phyloP scores from a whole-genome alignment of 768 basidiomycete species.

The Trametes coccinea region DNA sequence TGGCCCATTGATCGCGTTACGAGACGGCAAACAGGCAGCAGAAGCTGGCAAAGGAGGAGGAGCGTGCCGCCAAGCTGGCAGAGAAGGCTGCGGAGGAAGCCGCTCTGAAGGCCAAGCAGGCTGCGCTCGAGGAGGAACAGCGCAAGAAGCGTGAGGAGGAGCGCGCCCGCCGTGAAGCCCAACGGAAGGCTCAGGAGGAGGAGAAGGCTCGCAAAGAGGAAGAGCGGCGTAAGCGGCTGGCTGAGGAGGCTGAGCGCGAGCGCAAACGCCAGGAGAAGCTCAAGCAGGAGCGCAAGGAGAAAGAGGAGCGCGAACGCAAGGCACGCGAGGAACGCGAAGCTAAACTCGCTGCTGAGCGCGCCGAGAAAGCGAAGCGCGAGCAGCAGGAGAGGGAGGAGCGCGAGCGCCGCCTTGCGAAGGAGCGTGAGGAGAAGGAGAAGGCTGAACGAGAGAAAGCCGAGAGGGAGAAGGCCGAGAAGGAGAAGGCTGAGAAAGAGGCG shows the following conservation, averaged over 20 bases:
- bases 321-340: constrained; percentile 66
- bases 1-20: constrained; percentile 11
- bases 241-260: constrained; percentile 81
- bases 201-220: constrained; percentile 84
- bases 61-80: constrained; percentile 78
- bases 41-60: constrained; percentile 91
- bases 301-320: constrained; percentile 66
- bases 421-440: constrained; percentile 45
- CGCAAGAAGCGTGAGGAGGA: constrained; percentile 88
- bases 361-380: constrained; percentile 40
- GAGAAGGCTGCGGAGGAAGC: constrained; percentile 32
- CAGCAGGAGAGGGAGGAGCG: constrained; percentile 66
- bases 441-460: constrained; percentile 32
- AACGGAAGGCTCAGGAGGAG: constrained; percentile 77
- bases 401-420: constrained; percentile 62
- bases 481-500: constrained; percentile 22
- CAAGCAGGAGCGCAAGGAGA: constrained; percentile 50
- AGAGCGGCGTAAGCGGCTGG: constrained; percentile 71
- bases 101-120: constrained; percentile 64
- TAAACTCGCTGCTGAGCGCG: constrained; percentile 50
- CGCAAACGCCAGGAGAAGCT: constrained; percentile 72
- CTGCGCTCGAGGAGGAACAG: constrained; percentile 76
- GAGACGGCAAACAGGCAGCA: constrained; percentile 60
- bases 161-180: constrained; percentile 71
- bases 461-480: constrained; percentile 33